Evolutionary conservation across 1,284 basidiomycete genomes (phyloP).

Genomic region (Ganoderma meredithae): DNA sequence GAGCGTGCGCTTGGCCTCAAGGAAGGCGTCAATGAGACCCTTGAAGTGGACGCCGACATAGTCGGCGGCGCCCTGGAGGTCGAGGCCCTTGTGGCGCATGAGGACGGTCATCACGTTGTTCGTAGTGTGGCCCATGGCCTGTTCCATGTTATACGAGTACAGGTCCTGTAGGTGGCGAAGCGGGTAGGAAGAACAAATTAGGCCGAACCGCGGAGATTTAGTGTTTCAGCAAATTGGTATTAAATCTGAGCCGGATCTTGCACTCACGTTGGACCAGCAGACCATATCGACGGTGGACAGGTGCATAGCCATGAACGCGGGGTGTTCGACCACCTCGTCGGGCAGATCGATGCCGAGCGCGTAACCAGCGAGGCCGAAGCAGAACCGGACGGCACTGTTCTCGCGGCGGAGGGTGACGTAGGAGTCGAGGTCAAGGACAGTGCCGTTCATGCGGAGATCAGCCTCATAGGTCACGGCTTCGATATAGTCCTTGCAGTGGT

Average conservation of each 20-base stretch:
- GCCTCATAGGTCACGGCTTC: constrained; percentile 65
- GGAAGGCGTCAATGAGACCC: constrained; percentile 57
- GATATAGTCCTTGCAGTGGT: constrained; percentile 64
- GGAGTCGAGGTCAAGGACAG: constrained; percentile 58
- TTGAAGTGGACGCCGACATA: constrained; percentile 61
- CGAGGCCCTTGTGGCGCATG: constrained; percentile 59
- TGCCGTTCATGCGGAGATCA: constrained; percentile 61
- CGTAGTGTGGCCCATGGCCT: constrained; percentile 68
- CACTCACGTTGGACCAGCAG: constrained; percentile 71
- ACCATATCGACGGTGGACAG: constrained; percentile 71
- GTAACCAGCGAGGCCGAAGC: constrained; percentile 69
- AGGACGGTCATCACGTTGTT: constrained; percentile 75
- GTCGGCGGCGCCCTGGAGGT: constrained; percentile 67
- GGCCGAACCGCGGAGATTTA: neutral
- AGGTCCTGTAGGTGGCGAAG: constrained; percentile 55
- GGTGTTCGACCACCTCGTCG: constrained; percentile 64
- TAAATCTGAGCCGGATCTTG: constrained; percentile 3
- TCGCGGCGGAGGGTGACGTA: constrained; percentile 67
- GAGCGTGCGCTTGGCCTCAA: constrained; percentile 51
- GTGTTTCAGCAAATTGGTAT: constrained; percentile 14
- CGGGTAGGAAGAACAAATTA: neutral
- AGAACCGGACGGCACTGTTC: constrained; percentile 70
- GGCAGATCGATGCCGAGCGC: constrained; percentile 67
- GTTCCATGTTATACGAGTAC: constrained; percentile 79
- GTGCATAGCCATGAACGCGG: constrained; percentile 60